A percentile compares a stretch with the other conserved stretches of the same genome.
Conservation (phyloP, 768 basidiomycete genomes). For the Boletus subcaerulescens region DNA sequence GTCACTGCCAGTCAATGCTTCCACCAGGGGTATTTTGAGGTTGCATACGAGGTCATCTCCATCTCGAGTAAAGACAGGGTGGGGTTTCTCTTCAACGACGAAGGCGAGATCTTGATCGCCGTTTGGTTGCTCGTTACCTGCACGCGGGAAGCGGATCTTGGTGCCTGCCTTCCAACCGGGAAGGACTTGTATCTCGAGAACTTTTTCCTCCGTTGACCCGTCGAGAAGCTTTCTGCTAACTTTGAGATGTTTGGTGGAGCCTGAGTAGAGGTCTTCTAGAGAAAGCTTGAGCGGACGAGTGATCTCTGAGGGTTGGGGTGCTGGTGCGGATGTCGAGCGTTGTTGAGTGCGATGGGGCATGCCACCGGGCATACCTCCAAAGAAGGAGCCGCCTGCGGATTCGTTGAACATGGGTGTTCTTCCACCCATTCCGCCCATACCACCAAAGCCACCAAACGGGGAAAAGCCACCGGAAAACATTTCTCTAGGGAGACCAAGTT, state of each 20-base stretch:
- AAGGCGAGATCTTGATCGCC: constrained; percentile 92
- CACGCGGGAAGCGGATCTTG: constrained; percentile 84
- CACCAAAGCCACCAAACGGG: constrained; percentile 39
- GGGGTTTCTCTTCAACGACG: constrained; percentile 93
- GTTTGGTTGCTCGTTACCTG: constrained; percentile 71
- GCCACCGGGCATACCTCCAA: constrained; percentile 48
- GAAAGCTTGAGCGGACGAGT: constrained; percentile 80
- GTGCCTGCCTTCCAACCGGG: constrained; percentile 98
- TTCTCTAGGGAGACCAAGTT: constrained; percentile 39
- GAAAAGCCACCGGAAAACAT: constrained; percentile 46
- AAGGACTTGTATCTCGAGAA: constrained; percentile 73
- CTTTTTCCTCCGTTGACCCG: constrained; percentile 80
- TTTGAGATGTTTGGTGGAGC: constrained; percentile 84
- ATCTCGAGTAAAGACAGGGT: constrained; percentile 69
- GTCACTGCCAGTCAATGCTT: constrained; percentile 67
- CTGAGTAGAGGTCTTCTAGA: constrained; percentile 82
- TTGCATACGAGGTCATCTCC: constrained; percentile 74
- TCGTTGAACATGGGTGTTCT: constrained; percentile 35
- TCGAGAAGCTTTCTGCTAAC: constrained; percentile 71
- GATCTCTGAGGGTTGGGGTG: constrained; percentile 53
- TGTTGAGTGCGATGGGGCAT: constrained; percentile 49
- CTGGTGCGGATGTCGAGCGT: constrained; percentile 29
- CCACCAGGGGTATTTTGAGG: constrained; percentile 70
- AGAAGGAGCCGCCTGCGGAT: constrained; percentile 38
- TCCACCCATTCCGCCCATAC: constrained; percentile 4